Evolutionary conservation across 441 rosid species (phyloP), one percentile per base, ranked within the genome.

Genomic region (Gossypium laxum): DNA sequence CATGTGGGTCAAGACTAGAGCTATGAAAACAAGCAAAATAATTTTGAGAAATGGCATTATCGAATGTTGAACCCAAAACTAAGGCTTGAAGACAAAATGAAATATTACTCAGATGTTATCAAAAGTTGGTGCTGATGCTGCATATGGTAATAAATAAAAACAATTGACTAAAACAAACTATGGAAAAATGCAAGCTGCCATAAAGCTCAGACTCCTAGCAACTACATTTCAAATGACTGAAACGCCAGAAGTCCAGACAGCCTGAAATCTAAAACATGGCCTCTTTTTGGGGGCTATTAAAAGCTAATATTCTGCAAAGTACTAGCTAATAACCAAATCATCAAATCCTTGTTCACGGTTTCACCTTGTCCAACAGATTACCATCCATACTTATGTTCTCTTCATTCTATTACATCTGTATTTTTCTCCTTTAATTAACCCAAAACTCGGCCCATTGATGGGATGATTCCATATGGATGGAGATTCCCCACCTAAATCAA

Each of bases 41-140:
- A 24, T 5, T 55, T 71, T 21, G 55, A 65, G 63, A 71, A 58
- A 12, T 19, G 28, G 3, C 12, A 21, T 55, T 21, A 55, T 0
- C 2, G 47, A 64, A 47, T 70, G 55, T 26, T 47, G 30, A 56
- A 63, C 69, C 54, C 50, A 57, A 8, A 54, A 34, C 65, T 72
- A 30, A 59, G 41, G 41, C 71, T 48, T 51, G 67, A 73, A 57
- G 45, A 54, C 32, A 52, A 52, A 34, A 77, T 34, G 65, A 64
- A 64, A 14, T 2, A 52, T 18, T 21, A 58, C 22, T 66, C 30
- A 2, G 12, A 54, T 3, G 43, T 54, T 48, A 12, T 12, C 34
- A 69, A 18, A 65, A 17, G 15, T 12, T 61, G 56, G 48, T 54
- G 54, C 34, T 45, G 50, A 65, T 4, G 70, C 74, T 26, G 50